Percentiles rank a stretch among this genome's conserved stretches.
phyloP scores from a whole-genome alignment of 768 basidiomycete genomes.

The Macrolepiota albuminosa region DNA sequence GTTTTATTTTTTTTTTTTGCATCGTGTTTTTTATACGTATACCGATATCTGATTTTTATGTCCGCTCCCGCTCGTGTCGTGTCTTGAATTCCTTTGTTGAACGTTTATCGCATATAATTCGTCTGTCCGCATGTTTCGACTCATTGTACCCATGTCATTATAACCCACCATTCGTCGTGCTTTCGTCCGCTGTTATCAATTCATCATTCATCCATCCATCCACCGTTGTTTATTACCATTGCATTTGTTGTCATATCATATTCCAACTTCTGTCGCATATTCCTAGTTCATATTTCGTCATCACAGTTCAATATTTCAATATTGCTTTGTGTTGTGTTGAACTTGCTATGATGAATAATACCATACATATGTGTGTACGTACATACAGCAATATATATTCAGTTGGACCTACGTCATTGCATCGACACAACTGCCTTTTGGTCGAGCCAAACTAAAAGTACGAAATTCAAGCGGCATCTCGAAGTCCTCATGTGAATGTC shows the following conservation, averaged over 20 bases:
- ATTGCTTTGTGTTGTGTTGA: background rate
- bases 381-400: background rate
- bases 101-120: background rate
- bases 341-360: background rate
- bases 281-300: background rate
- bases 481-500: no score
- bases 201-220: background rate
- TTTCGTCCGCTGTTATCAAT: background rate
- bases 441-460: background rate
- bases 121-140: background rate
- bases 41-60: background rate
- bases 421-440: background rate
- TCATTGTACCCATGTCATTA: background rate
- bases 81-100: background rate
- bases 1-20: background rate
- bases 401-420: background rate
- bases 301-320: background rate
- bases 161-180: background rate
- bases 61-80: background rate
- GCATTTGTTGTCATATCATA: background rate
- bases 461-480: background rate
- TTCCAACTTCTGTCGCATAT: background rate
- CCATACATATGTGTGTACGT: background rate
- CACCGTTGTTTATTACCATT: background rate
- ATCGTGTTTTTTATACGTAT: background rate